Percentiles rank a stretch among this genome's conserved stretches.
Evolutionary conservation across 208 protist genomes (phyloP).

Genomic region (Crithidia brevicula): DNA sequence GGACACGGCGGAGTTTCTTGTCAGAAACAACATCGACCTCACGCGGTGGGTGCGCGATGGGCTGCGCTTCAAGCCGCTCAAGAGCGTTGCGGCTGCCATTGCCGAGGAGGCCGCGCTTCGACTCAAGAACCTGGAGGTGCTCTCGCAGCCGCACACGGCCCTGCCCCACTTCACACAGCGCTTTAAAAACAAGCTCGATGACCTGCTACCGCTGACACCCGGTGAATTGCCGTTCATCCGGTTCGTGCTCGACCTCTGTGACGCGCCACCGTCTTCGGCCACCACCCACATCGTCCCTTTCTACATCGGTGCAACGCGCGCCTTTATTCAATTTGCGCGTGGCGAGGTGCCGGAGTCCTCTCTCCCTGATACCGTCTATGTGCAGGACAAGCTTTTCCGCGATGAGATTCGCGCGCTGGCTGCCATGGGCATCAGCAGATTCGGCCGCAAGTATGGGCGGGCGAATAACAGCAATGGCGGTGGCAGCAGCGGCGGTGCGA

Average conservation of each 20-base stretch:
- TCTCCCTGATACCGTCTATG: conserved; percentile 10
- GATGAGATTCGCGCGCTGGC: conserved; percentile 26
- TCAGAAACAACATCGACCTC: conserved; percentile 69
- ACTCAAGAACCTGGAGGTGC: not conserved
- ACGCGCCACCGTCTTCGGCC: not conserved
- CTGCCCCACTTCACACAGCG: conserved; percentile 17
- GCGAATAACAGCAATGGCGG: not conserved
- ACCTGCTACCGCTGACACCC: conserved; percentile 16
- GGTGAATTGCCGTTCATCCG: conserved; percentile 31
- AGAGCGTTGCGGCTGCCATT: conserved; percentile 26
- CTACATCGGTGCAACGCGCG: not conserved
- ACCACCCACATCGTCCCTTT: not conserved
- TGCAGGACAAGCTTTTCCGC: conserved; percentile 11
- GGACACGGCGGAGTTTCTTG: conserved; percentile 60
- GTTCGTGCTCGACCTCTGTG: conserved; percentile 23
- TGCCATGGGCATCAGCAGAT: conserved; percentile 29
- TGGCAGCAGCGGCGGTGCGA: not conserved
- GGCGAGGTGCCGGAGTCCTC: conserved; percentile 8
- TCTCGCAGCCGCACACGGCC: conserved; percentile 13
- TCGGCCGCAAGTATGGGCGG: conserved; percentile 7
- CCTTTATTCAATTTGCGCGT: conserved; percentile 26
- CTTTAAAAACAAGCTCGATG: conserved; percentile 16
- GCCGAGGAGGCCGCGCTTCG: not conserved
- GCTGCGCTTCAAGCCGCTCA: conserved; percentile 46
- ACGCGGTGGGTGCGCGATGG: conserved; percentile 59